These are phyloP conservation scores for Seminavis robusta DNA, from an alignment of 108 stramenopile species.

Conservation along the genomic window DNA sequence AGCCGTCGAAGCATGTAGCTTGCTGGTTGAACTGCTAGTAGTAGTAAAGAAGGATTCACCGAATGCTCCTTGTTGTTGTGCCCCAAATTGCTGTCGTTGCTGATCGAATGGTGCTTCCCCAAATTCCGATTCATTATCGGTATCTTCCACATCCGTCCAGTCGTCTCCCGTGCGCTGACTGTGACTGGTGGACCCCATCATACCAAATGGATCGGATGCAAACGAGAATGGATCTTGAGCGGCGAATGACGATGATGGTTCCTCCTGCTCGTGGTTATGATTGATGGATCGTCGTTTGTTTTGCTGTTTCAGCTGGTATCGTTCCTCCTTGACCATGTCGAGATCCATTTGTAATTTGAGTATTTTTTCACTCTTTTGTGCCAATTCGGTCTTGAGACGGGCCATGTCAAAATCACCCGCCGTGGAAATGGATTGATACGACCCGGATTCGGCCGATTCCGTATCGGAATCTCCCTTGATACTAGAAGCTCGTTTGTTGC, in stretches of 20 bases:
- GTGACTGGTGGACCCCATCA: too few relatives aligned
- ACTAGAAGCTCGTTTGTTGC: neutral
- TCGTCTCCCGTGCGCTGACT: too few relatives aligned
- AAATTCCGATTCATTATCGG: too few relatives aligned
- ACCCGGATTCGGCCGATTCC: neutral
- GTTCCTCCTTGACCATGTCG: conserved; percentile 19
- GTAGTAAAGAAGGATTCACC: too few relatives aligned
- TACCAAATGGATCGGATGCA: too few relatives aligned
- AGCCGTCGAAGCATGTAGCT: too few relatives aligned
- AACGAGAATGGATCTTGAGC: too few relatives aligned
- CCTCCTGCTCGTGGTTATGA: neutral
- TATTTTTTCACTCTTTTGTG: conserved; percentile 24
- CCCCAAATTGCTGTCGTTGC: too few relatives aligned
- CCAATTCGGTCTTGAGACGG: conserved; percentile 24
- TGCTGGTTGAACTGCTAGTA: too few relatives aligned
- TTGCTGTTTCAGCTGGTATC: conserved; percentile 24
- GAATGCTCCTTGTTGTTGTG: too few relatives aligned
- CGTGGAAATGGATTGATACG: conserved; percentile 1
- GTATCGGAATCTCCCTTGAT: neutral
- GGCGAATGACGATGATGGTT: neutral
- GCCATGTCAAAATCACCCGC: conserved; percentile 21
- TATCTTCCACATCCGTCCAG: too few relatives aligned
- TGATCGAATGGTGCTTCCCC: too few relatives aligned
- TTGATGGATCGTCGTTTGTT: neutral
- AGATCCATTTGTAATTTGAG: conserved; percentile 21